Conservation (phyloP, 768 basidiomycete genomes). For the Mycena vitilis region DNA sequence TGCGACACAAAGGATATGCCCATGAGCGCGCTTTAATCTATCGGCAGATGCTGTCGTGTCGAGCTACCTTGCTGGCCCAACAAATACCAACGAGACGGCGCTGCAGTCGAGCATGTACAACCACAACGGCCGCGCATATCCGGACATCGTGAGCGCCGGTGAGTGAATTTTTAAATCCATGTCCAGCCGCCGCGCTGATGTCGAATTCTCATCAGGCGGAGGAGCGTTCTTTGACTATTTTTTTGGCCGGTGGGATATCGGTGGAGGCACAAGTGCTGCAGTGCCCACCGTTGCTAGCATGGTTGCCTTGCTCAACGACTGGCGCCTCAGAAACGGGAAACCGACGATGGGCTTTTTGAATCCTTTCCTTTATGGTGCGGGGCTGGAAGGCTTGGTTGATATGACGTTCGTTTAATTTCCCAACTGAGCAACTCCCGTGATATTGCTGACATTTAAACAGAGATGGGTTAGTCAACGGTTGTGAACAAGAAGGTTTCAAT, state of each 20-base stretch:
- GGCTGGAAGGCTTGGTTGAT: conserved; percentile 44
- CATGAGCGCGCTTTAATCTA: not conserved
- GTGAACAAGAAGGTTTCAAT: conserved; percentile 43
- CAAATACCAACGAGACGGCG: conserved; percentile 39
- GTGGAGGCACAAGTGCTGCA: conserved; percentile 51
- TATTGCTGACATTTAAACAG: conserved; percentile 42
- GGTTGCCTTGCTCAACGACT: conserved; percentile 55
- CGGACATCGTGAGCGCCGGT: conserved; percentile 49
- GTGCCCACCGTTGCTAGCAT: conserved; percentile 52
- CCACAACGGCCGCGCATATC: conserved; percentile 51
- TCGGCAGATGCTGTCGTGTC: conserved; percentile 34
- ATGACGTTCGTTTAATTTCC: conserved; percentile 54
- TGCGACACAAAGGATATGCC: conserved; percentile 18
- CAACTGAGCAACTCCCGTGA: conserved; percentile 47
- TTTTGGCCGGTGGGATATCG: conserved; percentile 39
- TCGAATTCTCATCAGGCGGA: conserved; percentile 11
- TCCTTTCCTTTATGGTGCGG: conserved; percentile 50
- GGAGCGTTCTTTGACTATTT: conserved; percentile 49
- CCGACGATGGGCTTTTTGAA: conserved; percentile 52
- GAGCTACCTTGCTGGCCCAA: conserved; percentile 32
- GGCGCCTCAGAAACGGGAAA: conserved; percentile 47
- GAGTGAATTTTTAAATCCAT: conserved; percentile 38
- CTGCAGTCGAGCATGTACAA: conserved; percentile 42
- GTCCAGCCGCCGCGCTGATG: conserved; percentile 39
- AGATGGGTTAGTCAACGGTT: conserved; percentile 46